Evolutionary conservation across 208 protist genomes (phyloP).

Genomic region (Acanthamoeba lenticulata): DNA sequence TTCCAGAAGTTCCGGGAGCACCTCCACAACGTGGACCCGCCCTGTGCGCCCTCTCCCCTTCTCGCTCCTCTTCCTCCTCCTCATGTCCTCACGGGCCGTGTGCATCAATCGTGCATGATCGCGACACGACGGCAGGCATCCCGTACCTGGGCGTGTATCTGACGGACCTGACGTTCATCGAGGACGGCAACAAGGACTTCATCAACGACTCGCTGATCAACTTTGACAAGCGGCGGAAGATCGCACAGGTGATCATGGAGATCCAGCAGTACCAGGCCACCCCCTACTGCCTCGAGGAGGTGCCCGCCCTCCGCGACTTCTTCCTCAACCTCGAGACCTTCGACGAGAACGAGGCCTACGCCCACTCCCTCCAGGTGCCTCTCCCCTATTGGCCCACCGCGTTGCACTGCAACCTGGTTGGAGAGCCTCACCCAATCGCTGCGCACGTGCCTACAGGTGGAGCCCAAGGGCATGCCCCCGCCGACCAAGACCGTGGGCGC

Average conservation of each 20-base stretch:
- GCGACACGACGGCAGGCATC: constrained; percentile 42
- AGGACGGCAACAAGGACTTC: constrained; percentile 65
- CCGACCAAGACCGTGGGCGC: not conserved
- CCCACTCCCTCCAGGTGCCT: not conserved
- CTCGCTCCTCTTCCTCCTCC: too few species aligned
- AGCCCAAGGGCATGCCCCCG: constrained; percentile 30
- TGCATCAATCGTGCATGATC: not conserved
- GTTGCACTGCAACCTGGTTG: not conserved
- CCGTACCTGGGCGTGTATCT: constrained; percentile 71
- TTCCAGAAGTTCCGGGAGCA: constrained; percentile 65
- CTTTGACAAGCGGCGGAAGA: constrained; percentile 68
- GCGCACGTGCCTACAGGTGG: not conserved
- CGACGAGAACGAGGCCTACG: constrained; percentile 63
- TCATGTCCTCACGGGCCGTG: not conserved
- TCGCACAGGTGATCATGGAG: constrained; percentile 63
- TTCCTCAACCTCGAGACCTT: constrained; percentile 36
- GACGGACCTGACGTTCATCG: constrained; percentile 68
- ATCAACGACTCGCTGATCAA: constrained; percentile 65
- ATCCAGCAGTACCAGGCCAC: constrained; percentile 70
- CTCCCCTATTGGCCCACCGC: not conserved
- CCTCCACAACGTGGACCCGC: constrained; percentile 58
- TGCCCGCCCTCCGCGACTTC: not conserved
- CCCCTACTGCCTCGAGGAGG: constrained; percentile 61
- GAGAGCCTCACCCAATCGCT: not conserved
- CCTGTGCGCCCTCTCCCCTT: not conserved